phyloP scores from a whole-genome alignment of 2,329 filamentous ascomycete genomes.

The Aspergillus puulaauensis region DNA sequence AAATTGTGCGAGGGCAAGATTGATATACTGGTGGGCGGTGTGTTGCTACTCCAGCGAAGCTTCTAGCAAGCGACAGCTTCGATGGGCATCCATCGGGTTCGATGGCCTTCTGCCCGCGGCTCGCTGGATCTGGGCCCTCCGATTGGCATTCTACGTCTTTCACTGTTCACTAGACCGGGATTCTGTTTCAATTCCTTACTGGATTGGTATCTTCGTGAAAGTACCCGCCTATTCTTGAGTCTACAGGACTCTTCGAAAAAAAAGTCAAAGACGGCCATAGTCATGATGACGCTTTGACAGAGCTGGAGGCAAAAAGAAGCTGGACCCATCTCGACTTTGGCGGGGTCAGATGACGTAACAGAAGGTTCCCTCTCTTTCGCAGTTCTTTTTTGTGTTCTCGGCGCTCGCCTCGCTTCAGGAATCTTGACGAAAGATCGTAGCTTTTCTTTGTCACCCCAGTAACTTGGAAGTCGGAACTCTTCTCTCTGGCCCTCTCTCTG shows the following conservation, averaged over 20 bases:
- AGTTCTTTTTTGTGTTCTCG: neutral
- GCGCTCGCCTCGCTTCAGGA: neutral
- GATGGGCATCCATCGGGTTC: conserved; percentile 38
- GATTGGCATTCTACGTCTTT: neutral
- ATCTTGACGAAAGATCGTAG: neutral
- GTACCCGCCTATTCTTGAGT: neutral
- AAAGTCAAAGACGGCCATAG: neutral
- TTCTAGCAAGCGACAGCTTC: conserved; percentile 43
- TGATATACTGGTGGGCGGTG: conserved; percentile 45
- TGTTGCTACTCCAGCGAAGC: conserved; percentile 36
- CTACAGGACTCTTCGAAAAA: neutral
- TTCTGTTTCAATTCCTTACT: neutral
- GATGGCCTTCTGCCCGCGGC: conserved; percentile 24
- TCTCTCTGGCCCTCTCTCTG: too few relatives aligned
- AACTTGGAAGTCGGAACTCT: neutral
- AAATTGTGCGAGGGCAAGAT: conserved; percentile 30
- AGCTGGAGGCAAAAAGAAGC: neutral
- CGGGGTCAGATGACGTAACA: conserved; percentile 3
- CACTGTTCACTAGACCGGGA: neutral
- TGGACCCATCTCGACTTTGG: neutral
- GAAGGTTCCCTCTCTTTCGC: neutral
- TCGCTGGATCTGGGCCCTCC: conserved; percentile 15
- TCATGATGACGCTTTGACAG: conserved; percentile 1
- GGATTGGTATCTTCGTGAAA: neutral
- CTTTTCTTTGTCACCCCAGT: neutral